Evolutionary conservation across 805 yeast species (phyloP).

Genomic region (Starmerella bombicola): DNA sequence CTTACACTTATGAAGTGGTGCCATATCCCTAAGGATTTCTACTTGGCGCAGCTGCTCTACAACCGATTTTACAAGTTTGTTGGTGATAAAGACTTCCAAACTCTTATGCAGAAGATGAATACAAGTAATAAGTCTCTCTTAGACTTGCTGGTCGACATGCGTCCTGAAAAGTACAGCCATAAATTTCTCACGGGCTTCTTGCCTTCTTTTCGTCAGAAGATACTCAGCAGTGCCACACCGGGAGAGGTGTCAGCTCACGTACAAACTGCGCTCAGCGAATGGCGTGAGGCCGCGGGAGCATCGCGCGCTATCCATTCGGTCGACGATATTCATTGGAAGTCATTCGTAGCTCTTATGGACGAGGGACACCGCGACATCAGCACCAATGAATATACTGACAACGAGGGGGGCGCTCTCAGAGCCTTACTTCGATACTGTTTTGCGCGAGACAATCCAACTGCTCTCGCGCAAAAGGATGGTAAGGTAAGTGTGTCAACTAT

Average conservation of each 20-base stretch:
- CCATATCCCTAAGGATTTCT: slow-evolving; percentile 10
- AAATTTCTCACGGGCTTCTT: not conserved
- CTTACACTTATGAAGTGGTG: slow-evolving; percentile 15
- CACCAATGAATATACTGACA: not conserved
- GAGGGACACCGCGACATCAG: not conserved
- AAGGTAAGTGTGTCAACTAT: slow-evolving; percentile 13
- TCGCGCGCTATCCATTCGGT: not conserved
- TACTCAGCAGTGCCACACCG: not conserved
- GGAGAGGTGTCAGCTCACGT: not conserved
- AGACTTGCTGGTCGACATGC: not conserved
- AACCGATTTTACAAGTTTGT: slow-evolving; percentile 7
- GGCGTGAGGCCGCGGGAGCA: not conserved
- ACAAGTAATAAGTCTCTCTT: not conserved
- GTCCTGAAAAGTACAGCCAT: not conserved
- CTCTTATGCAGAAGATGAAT: not conserved
- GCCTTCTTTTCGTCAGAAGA: slow-evolving; percentile 4
- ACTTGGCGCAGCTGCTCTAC: slow-evolving; percentile 13
- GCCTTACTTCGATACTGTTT: slow-evolving; percentile 3
- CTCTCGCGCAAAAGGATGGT: not conserved
- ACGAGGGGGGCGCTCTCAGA: slow-evolving; percentile 3
- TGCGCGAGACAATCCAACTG: not conserved
- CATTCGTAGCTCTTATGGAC: slow-evolving; percentile 1
- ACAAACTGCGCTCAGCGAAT: not conserved
- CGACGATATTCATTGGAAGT: not conserved
- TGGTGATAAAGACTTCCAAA: not conserved